Evolutionary conservation across 2,329 filamentous ascomycete genomes (phyloP).

Genomic region (Penicillium crustosum): DNA sequence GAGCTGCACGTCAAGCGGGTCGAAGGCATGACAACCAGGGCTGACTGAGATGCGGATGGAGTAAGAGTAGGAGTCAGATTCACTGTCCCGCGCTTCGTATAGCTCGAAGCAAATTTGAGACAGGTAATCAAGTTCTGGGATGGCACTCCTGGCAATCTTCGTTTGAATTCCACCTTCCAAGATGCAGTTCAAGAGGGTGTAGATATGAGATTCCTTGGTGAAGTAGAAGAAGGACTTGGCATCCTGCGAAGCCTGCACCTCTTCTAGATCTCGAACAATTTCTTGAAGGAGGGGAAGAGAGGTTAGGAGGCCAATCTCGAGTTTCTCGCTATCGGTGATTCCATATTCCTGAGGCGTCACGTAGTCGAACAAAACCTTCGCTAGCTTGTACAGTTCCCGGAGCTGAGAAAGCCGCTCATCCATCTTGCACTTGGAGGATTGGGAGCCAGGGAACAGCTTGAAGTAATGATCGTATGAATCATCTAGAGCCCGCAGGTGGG

Average conservation of each 20-base stretch:
- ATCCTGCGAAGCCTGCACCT: constrained; percentile 91
- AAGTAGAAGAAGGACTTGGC: constrained; percentile 99
- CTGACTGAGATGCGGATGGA: constrained; percentile 95
- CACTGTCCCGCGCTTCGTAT: constrained; percentile 87
- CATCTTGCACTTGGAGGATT: constrained; percentile 72
- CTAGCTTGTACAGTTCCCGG: constrained; percentile 86
- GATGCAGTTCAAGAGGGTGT: constrained; percentile 96
- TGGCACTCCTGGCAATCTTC: constrained; percentile 92
- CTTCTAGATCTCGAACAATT: constrained; percentile 94
- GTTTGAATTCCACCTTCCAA: constrained; percentile 95
- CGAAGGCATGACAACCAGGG: constrained; percentile 93
- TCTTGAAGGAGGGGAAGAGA: constrained; percentile 92
- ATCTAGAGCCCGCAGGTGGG: constrained; percentile 49
- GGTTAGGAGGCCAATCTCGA: constrained; percentile 95
- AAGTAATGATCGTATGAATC: constrained; percentile 73
- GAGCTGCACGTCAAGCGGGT: constrained; percentile 92
- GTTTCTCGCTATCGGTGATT: constrained; percentile 90
- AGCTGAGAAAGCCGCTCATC: constrained; percentile 85
- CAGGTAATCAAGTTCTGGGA: constrained; percentile 95
- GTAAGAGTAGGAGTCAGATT: constrained; percentile 80
- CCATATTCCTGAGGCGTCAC: constrained; percentile 98
- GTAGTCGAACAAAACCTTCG: constrained; percentile 96
- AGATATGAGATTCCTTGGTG: constrained; percentile 98
- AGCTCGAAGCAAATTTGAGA: constrained; percentile 98
- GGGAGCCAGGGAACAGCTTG: constrained; percentile 78